Evolutionary conservation across 495 filamentous ascomycete species (phyloP).

Genomic region (Bathelium albidoporum): DNA sequence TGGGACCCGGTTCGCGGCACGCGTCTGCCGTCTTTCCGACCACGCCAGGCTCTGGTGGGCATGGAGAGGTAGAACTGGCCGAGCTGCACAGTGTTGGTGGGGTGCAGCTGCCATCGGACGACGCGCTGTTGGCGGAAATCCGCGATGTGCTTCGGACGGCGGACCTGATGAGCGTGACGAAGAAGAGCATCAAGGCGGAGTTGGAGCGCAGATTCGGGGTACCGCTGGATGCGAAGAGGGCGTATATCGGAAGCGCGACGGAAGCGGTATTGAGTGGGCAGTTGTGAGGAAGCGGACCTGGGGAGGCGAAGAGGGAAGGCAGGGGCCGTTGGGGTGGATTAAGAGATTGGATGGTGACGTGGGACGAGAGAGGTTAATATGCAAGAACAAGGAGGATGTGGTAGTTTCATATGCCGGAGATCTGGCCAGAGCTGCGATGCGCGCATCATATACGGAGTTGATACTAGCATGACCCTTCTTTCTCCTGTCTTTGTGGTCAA

Average conservation of each 20-base stretch:
- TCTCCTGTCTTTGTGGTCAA: neutral
- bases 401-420: neutral
- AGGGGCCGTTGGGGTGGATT: neutral
- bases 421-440: no score
- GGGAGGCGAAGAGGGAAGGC: neutral
- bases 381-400: no score
- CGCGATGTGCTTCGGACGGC: conserved; percentile 81
- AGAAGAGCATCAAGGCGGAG: conserved; percentile 95
- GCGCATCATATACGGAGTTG: no score
- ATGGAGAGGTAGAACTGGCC: conserved; percentile 60
- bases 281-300: conserved; percentile 34
- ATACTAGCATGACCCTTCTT: no score
- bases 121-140: conserved; percentile 86
- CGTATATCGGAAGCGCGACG: conserved; percentile 74
- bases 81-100: conserved; percentile 51
- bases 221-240: conserved; percentile 64
- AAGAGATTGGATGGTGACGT: neutral
- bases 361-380: neutral
- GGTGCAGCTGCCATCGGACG: conserved; percentile 65
- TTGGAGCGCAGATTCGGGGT: conserved; percentile 82
- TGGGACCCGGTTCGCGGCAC: conserved; percentile 5
- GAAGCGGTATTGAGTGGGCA: conserved; percentile 65
- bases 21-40: conserved; percentile 30
- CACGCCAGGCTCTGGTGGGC: no score
- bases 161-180: conserved; percentile 95